These are phyloP conservation scores for Ocimum tenuiflorum DNA, from an alignment of 257 asterid genomes.

Conservation along the genomic window DNA sequence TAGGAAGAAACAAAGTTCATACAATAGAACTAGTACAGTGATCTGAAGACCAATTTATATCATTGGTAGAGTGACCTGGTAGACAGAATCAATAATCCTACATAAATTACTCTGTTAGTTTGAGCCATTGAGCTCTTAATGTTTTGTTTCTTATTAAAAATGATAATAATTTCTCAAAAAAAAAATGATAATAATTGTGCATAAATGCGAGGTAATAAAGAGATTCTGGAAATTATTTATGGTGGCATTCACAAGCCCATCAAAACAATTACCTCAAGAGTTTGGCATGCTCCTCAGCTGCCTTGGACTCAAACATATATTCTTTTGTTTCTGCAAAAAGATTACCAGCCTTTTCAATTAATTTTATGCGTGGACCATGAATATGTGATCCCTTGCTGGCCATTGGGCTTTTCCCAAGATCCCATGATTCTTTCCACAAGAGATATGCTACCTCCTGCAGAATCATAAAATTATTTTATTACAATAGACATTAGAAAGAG, in stretches of 20 bases:
- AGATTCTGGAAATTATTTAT: conserved; percentile 8
- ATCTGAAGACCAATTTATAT: background rate
- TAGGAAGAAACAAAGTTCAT: background rate
- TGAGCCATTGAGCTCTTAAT: too few relatives aligned
- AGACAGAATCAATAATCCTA: background rate
- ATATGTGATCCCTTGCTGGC: conserved; percentile 74
- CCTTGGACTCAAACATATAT: conserved; percentile 79
- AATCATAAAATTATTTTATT: conserved; percentile 7
- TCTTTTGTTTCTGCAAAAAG: conserved; percentile 80
- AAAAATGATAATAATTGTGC: background rate
- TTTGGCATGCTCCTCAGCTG: conserved; percentile 98
- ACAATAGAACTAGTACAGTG: background rate
- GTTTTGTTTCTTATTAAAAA: background rate
- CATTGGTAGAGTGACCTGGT: background rate
- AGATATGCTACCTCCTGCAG: conserved; percentile 77
- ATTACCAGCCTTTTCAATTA: conserved; percentile 70
- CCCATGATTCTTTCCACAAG: conserved; percentile 95
- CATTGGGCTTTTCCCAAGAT: conserved; percentile 67
- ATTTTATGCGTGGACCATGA: conserved; percentile 75
- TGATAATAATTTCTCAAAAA: background rate
- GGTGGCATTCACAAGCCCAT: conserved; percentile 4
- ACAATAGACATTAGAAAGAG: conserved; percentile 1
- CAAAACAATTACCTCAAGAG: conserved; percentile 53
- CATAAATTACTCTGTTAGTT: background rate
- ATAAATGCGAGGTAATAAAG: background rate